A percentile compares a stretch with the other conserved stretches of the same genome.
phyloP scores from a whole-genome alignment of 2,329 filamentous ascomycete species.

The Fusarium sororula region DNA sequence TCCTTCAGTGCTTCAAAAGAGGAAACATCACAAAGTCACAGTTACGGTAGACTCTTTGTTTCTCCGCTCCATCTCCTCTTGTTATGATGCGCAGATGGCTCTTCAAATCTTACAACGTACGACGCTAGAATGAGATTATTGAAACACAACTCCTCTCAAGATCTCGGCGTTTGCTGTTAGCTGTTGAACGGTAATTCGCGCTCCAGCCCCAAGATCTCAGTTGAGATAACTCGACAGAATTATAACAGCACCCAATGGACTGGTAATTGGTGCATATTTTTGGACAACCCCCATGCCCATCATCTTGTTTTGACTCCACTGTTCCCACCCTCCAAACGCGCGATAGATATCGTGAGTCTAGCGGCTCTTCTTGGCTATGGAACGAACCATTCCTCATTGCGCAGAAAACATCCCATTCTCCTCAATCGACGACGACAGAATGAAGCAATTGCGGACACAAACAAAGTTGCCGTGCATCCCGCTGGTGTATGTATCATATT shows the following conservation, averaged over 20 bases:
- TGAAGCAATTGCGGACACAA: not conserved
- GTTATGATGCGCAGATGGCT: not conserved
- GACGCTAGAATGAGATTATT: slow-evolving; percentile 23
- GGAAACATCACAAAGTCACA: not conserved
- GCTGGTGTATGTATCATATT: too few relatives aligned
- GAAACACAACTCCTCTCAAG: slow-evolving; percentile 5
- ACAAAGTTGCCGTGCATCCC: slow-evolving; percentile 5
- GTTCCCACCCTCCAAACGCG: slow-evolving; percentile 28
- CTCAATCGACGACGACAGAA: not conserved
- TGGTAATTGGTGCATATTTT: not conserved
- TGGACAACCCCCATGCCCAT: slow-evolving; percentile 20
- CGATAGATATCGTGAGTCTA: slow-evolving; percentile 31
- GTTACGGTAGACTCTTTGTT: not conserved
- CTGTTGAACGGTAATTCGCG: slow-evolving; percentile 14
- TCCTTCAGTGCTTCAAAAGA: not conserved
- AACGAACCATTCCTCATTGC: slow-evolving; percentile 24
- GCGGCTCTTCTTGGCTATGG: slow-evolving; percentile 17
- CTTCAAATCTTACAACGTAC: slow-evolving; percentile 5
- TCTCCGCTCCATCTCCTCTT: not conserved
- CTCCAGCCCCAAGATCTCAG: slow-evolving; percentile 15
- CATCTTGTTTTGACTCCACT: slow-evolving; percentile 34
- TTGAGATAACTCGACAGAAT: not conserved
- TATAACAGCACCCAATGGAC: not conserved
- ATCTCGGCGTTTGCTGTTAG: slow-evolving; percentile 10
- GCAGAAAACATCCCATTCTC: not conserved